Conservation (phyloP, 2,329 filamentous ascomycete genomes). For the Berkeleyomyces basicola region DNA sequence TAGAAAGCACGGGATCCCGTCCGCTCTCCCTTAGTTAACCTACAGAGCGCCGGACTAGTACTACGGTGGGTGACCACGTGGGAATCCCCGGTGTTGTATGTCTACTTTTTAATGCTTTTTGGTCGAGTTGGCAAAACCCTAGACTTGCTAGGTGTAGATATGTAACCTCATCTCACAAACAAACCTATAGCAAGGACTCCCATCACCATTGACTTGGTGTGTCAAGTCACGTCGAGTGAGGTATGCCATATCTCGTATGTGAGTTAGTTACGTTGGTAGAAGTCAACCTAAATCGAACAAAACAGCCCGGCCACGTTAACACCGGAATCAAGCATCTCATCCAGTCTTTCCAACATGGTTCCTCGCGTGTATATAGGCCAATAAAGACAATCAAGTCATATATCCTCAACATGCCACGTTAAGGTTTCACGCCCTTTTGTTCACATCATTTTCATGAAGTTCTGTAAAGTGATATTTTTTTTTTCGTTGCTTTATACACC, state of each 20-base stretch:
- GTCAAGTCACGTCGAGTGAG: no score
- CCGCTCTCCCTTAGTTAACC: not conserved
- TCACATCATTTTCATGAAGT: not conserved
- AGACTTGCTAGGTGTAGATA: no score
- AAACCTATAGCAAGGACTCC: no score
- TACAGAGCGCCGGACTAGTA: not conserved
- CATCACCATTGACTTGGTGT: no score
- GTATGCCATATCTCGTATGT: no score
- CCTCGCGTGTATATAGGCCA: no score
- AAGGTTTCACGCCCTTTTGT: not conserved
- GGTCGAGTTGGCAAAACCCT: not conserved
- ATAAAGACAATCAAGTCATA: not conserved
- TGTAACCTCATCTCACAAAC: no score
- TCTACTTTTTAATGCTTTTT: not conserved
- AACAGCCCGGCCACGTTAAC: no score
- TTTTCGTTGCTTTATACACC: not conserved
- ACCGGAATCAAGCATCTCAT: no score
- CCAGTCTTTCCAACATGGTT: no score
- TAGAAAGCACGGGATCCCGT: slow-evolving; percentile 1
- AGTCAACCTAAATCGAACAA: no score
- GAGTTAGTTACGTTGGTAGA: no score
- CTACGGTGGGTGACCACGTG: not conserved
- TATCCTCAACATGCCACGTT: not conserved
- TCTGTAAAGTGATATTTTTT: not conserved
- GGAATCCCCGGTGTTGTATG: not conserved